Conservation (phyloP, 2,329 filamentous ascomycete genomes). For the Hortaea werneckii region DNA sequence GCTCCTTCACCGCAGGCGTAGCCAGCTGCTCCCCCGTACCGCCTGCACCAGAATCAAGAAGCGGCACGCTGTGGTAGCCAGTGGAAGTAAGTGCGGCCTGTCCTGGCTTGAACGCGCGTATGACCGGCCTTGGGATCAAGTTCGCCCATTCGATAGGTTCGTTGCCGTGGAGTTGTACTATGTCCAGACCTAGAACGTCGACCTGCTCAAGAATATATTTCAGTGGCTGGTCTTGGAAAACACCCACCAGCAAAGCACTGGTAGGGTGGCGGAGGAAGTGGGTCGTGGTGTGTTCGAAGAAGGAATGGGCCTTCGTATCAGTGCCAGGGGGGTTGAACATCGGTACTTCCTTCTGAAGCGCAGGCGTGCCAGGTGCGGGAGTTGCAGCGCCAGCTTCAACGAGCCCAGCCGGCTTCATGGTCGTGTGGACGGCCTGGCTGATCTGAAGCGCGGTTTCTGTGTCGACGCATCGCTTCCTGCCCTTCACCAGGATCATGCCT, state of each 20-base stretch:
- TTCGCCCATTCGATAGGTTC: conserved; percentile 88
- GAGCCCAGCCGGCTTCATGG: conserved; percentile 29
- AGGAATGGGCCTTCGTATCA: conserved; percentile 51
- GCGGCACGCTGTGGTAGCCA: conserved; percentile 71
- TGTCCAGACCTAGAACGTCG: conserved; percentile 64
- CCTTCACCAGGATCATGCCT: conserved; percentile 82
- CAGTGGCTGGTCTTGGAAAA: conserved; percentile 86
- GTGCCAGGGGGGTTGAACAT: not conserved
- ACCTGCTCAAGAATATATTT: conserved; percentile 73
- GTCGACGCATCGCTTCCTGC: conserved; percentile 68
- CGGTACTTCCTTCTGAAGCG: conserved; percentile 4
- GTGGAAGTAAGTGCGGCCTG: conserved; percentile 61
- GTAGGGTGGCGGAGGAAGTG: conserved; percentile 39
- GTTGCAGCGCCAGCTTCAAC: conserved; percentile 11
- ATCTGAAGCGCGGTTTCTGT: conserved; percentile 72
- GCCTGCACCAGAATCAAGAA: conserved; percentile 80
- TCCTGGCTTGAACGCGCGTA: conserved; percentile 71
- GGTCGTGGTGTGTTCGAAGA: conserved; percentile 52
- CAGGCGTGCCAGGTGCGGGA: not conserved
- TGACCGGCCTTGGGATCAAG: conserved; percentile 83
- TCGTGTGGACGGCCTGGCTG: conserved; percentile 61
- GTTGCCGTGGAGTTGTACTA: conserved; percentile 85
- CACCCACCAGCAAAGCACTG: conserved; percentile 74
- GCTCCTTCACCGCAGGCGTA: conserved; percentile 54
- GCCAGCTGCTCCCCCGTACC: conserved; percentile 72